A percentile compares a stretch with the other conserved stretches of the same genome.
These are phyloP conservation scores for Hortiboletus flavorubellus DNA, from an alignment of 768 basidiomycete species.

Conservation along the genomic window DNA sequence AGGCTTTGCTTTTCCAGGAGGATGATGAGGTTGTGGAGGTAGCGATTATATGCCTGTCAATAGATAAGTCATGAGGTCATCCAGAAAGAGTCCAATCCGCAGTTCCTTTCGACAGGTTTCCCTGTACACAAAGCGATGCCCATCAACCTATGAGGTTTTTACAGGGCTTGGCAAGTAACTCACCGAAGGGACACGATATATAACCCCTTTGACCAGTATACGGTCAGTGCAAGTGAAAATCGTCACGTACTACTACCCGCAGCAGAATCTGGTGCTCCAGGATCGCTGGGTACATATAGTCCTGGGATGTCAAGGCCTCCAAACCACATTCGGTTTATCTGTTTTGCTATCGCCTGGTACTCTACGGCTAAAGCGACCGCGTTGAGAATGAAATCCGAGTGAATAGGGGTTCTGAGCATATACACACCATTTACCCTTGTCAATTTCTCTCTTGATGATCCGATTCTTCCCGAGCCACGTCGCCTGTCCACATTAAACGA, in stretches of 20 bases:
- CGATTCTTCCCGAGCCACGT: too few relatives aligned
- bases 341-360: too few relatives aligned
- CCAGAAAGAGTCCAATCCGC: not conserved
- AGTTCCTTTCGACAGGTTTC: conserved; percentile 2
- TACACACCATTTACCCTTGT: too few relatives aligned
- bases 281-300: conserved; percentile 54
- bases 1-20: not conserved
- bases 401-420: too few relatives aligned
- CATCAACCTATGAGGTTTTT: not conserved
- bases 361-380: too few relatives aligned
- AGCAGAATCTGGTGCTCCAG: conserved; percentile 52
- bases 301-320: conserved; percentile 28
- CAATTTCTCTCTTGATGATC: too few relatives aligned
- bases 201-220: not conserved
- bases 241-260: conserved; percentile 31
- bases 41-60: not conserved
- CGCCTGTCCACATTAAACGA: too few relatives aligned
- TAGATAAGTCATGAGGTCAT: not conserved
- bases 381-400: too few relatives aligned
- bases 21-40: conserved; percentile 8
- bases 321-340: too few relatives aligned
- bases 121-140: not conserved
- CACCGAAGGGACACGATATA: conserved; percentile 7
- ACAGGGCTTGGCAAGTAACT: not conserved
- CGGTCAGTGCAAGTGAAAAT: too few relatives aligned